Evolutionary conservation across 2,329 filamentous ascomycete genomes (phyloP).

Genomic region (Pestalotiopsis sp.): DNA sequence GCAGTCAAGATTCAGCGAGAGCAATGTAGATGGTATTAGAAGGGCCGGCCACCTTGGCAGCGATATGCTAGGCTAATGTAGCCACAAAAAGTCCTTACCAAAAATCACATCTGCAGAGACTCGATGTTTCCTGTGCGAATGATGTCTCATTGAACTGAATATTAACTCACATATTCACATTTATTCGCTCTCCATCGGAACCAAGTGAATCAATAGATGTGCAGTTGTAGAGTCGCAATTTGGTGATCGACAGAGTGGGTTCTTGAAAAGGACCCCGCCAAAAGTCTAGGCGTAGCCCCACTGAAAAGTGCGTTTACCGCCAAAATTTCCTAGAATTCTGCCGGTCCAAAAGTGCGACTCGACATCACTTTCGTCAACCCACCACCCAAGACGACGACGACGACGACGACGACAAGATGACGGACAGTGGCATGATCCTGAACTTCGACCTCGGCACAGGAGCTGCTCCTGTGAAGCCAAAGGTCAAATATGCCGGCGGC

Average conservation of each 20-base stretch:
- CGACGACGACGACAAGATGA: constrained; percentile 58
- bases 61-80: too few relatives aligned
- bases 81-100: too few relatives aligned
- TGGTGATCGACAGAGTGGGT: background rate
- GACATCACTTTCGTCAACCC: background rate
- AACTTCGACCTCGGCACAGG: constrained; percentile 75
- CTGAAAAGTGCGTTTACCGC: constrained; percentile 11
- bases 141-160: too few relatives aligned
- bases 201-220: too few relatives aligned
- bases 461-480: constrained; percentile 64
- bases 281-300: background rate
- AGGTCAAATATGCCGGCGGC: constrained; percentile 80
- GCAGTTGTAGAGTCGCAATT: too few relatives aligned
- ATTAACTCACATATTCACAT: too few relatives aligned
- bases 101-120: too few relatives aligned
- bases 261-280: background rate
- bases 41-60: too few relatives aligned
- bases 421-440: constrained; percentile 91
- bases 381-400: background rate
- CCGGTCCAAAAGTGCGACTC: constrained; percentile 6
- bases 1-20: too few relatives aligned
- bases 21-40: too few relatives aligned
- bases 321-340: constrained; percentile 17
- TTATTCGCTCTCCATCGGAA: too few relatives aligned
- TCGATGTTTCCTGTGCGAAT: too few relatives aligned